phyloP scores from a whole-genome alignment of 345 rosid genomes.

The Salix dunnii region DNA sequence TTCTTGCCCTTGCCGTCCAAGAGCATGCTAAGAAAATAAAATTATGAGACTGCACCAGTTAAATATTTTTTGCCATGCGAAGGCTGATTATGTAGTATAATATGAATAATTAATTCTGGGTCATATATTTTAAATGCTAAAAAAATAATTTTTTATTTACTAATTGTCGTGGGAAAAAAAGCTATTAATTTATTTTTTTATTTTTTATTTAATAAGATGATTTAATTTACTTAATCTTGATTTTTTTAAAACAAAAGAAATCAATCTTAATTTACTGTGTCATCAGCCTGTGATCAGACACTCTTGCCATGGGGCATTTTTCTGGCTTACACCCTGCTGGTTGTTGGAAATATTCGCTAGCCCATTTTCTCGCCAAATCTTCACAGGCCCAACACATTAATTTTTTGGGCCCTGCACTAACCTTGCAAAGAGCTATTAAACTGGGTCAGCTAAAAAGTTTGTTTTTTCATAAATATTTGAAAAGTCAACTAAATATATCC shows the following conservation, averaged over 20 bases:
- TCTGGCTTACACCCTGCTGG: background rate
- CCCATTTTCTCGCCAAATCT: background rate
- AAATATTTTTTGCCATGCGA: background rate
- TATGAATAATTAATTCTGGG: too few species aligned
- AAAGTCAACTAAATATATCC: background rate
- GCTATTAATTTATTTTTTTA: too few species aligned
- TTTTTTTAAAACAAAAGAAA: background rate
- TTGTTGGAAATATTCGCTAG: background rate
- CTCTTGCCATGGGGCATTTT: background rate
- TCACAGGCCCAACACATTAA: background rate
- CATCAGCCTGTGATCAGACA: background rate
- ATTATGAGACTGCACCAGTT: too few species aligned
- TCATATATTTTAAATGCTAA: too few species aligned
- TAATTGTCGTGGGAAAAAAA: too few species aligned
- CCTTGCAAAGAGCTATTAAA: background rate
- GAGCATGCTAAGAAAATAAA: too few species aligned
- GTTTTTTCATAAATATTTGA: too few species aligned
- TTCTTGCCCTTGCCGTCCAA: background rate
- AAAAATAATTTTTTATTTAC: too few species aligned
- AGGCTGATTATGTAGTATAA: too few species aligned
- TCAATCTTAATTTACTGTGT: background rate
- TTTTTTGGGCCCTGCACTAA: background rate
- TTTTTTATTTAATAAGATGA: too few species aligned
- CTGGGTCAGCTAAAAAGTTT: too few species aligned
- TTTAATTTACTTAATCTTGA: background rate